Conservation (phyloP, 2,329 filamentous ascomycete species). For the Aspergillus pseudotamarii region DNA sequence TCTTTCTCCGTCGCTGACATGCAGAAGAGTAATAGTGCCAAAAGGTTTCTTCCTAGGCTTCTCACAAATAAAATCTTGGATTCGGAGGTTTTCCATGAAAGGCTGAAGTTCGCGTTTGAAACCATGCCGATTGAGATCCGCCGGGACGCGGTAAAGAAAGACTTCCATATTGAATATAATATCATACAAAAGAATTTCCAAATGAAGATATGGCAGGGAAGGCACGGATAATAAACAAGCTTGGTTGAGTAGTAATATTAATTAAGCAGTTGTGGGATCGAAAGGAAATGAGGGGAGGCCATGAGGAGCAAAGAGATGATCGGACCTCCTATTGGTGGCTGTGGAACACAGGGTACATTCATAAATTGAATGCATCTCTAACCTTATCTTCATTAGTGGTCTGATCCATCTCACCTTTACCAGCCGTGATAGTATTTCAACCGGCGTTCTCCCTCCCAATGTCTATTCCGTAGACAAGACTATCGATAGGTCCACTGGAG, state of each 20-base stretch:
- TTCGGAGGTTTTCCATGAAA: constrained; percentile 40
- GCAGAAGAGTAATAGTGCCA: constrained; percentile 52
- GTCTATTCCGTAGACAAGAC: too few relatives aligned
- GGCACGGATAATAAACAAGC: too few relatives aligned
- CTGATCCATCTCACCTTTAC: neutral
- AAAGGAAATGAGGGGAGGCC: neutral
- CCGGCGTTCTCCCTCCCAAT: too few relatives aligned
- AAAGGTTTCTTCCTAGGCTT: constrained; percentile 45
- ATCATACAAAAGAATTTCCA: neutral
- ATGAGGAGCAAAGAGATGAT: neutral
- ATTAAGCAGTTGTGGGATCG: too few relatives aligned
- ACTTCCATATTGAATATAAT: constrained; percentile 45
- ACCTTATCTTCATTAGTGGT: neutral
- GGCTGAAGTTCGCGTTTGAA: constrained; percentile 45
- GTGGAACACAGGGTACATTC: too few relatives aligned
- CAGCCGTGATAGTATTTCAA: too few relatives aligned
- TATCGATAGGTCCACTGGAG: too few relatives aligned
- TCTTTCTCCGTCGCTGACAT: constrained; percentile 38
- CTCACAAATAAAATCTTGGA: constrained; percentile 48
- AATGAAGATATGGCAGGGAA: neutral
- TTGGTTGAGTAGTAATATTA: too few relatives aligned
- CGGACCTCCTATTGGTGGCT: neutral
- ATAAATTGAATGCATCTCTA: neutral
- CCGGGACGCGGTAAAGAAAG: constrained; percentile 48
- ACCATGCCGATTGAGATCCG: constrained; percentile 44